phyloP scores from a whole-genome alignment of 2,329 filamentous ascomycete species.

The Tolypocladium amazonense region DNA sequence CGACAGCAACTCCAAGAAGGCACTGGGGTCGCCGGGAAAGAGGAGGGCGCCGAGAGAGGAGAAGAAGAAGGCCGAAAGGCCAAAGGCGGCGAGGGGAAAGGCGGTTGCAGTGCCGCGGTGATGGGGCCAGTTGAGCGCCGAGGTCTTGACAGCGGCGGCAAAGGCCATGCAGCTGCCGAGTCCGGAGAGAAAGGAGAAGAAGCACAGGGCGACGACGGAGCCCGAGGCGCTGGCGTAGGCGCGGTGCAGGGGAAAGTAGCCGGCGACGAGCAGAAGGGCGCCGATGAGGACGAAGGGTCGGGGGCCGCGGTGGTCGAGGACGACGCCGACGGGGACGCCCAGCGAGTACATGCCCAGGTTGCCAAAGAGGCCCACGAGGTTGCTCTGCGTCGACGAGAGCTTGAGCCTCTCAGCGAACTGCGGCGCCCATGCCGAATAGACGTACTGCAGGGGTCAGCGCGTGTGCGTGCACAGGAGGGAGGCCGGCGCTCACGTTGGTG shows the following conservation, averaged over 20 bases:
- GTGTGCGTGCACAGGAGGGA: background rate
- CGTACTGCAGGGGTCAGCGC: slow-evolving; percentile 54
- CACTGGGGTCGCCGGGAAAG: slow-evolving; percentile 74
- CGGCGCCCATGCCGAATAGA: slow-evolving; percentile 95
- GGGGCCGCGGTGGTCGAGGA: slow-evolving; percentile 76
- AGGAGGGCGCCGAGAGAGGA: slow-evolving; percentile 65
- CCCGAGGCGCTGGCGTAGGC: slow-evolving; percentile 62
- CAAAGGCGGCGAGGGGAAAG: slow-evolving; percentile 86
- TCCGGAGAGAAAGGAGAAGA: slow-evolving; percentile 79
- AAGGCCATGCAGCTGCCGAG: slow-evolving; percentile 90
- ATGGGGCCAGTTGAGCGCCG: slow-evolving; percentile 82
- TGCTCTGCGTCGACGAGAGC: slow-evolving; percentile 85
- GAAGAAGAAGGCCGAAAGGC: slow-evolving; percentile 94
- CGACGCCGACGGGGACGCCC: slow-evolving; percentile 79
- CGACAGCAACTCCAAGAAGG: slow-evolving; percentile 71
- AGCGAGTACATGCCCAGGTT: slow-evolving; percentile 90
- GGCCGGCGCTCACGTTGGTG: slow-evolving; percentile 59
- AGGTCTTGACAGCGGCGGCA: slow-evolving; percentile 72
- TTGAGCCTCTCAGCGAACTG: slow-evolving; percentile 83
- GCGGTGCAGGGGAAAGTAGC: slow-evolving; percentile 77
- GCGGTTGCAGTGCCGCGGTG: slow-evolving; percentile 90
- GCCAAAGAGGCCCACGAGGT: slow-evolving; percentile 77
- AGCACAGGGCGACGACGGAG: slow-evolving; percentile 54
- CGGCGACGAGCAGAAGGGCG: slow-evolving; percentile 58
- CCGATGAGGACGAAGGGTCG: slow-evolving; percentile 69